These are phyloP conservation scores for Malus asiatica DNA, from an alignment of 306 rosid genomes.

Conservation along the genomic window DNA sequence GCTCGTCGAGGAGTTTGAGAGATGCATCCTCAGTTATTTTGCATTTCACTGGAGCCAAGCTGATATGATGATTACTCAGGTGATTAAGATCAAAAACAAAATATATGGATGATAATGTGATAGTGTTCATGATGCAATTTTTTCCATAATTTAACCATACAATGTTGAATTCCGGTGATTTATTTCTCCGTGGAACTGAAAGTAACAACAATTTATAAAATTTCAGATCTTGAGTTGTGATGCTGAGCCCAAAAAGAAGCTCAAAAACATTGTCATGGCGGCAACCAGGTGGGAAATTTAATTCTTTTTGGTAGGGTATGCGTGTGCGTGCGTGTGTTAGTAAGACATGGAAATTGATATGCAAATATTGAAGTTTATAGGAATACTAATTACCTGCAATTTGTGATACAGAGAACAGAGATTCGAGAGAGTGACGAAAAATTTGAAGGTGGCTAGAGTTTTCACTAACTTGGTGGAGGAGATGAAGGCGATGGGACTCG, in stretches of 20 bases:
- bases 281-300: constrained; percentile 68
- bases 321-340: neutral
- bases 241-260: constrained; percentile 65
- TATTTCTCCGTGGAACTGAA: neutral
- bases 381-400: neutral
- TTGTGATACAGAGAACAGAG: constrained; percentile 64
- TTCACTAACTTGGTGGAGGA: constrained; percentile 84
- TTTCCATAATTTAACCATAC: neutral
- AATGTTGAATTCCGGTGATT: neutral
- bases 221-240: constrained; percentile 75
- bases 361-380: neutral
- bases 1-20: constrained; percentile 96
- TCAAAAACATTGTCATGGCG: constrained; percentile 74
- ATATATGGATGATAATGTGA: neutral
- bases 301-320: neutral
- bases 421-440: constrained; percentile 80
- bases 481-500: constrained; percentile 93
- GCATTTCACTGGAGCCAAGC: constrained; percentile 89
- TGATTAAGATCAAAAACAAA: constrained; percentile 3
- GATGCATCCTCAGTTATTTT: constrained; percentile 94
- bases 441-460: constrained; percentile 92
- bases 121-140: neutral
- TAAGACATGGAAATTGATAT: neutral
- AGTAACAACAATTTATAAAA: neutral
- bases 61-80: constrained; percentile 82